These are phyloP conservation scores for Microsporum ferrugineum DNA, from an alignment of 2,329 filamentous ascomycete species.

Conservation along the genomic window DNA sequence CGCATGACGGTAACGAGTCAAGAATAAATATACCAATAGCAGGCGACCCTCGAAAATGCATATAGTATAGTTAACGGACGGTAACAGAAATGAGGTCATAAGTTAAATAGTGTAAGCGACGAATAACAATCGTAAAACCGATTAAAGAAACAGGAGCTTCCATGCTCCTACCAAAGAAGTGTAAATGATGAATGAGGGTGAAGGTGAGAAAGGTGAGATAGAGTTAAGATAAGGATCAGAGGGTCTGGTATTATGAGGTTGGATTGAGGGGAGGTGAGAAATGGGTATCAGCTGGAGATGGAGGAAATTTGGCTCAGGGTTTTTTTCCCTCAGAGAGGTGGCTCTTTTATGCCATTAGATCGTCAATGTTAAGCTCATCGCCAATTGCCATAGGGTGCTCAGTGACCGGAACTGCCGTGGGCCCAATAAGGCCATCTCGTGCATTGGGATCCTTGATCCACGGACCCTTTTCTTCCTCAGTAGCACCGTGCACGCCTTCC, in stretches of 20 bases:
- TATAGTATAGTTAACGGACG: neutral
- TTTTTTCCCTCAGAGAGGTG: neutral
- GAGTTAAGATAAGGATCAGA: neutral
- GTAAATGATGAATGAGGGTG: neutral
- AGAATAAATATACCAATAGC: neutral
- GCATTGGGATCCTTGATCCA: conserved; percentile 44
- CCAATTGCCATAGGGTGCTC: conserved; percentile 12
- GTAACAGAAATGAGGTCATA: neutral
- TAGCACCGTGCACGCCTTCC: conserved; percentile 69
- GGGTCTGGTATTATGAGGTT: neutral
- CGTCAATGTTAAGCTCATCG: conserved; percentile 18
- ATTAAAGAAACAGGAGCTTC: neutral
- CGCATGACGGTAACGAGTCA: neutral
- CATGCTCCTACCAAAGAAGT: neutral
- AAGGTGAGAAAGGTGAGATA: neutral
- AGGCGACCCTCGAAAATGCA: conserved; percentile 1
- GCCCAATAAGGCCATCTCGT: conserved; percentile 11
- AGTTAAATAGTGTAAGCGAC: neutral
- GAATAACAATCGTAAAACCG: neutral
- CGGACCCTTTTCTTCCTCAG: conserved; percentile 73
- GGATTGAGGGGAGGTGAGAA: neutral
- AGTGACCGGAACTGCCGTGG: conserved; percentile 12
- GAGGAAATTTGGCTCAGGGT: neutral
- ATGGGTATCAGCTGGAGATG: neutral
- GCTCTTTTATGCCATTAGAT: conserved; percentile 17